Evolutionary conservation across 257 asterid genomes (phyloP), one percentile per base, ranked within the genome.

Genomic region (Nicotiana attenuata): DNA sequence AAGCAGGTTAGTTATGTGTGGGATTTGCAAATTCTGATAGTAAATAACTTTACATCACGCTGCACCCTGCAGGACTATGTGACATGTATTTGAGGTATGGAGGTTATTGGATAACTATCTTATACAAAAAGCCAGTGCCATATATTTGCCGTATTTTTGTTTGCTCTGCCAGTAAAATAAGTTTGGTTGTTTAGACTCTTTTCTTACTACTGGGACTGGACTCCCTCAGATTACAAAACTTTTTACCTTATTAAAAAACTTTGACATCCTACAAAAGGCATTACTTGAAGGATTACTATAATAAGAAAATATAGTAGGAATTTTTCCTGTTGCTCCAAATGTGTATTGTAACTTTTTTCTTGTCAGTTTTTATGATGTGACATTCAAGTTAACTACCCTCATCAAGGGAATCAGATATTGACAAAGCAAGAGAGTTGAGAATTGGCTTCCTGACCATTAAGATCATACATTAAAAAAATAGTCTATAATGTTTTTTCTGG

Each of bases 1-100:
- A 94, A 93, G 91, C 98, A 94, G 98, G 99, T 92, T 41, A 66
- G 77, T 45, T 26, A 53, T 45, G 17, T 71, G 29, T 75, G 45
- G 45, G 50, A 22, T 47, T 71, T 45, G 24, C 15, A 29, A 50
- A 50, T 75, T 1, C 63, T 75, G 63, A 16, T 50, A 15, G 9
- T 75, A 15, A 71, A 22, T 24, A 16, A 50, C 10, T 24, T 2
- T 2, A 24, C 41, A 75, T 75, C 9, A 71, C 4, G 63, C 63
- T 0, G 63, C 45, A 75, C 79, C 41, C 61, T 24, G 63, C 45
- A 73, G 24, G 60, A 75, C 2, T 24, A 71, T 45, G 41, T 75
- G 16, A 24, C 45, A 50, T 14, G 45, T 75, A 14, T 0, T 50
- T 75, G 80, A 22, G 60, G n/a, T 75, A 24, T 24, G 26, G 52